phyloP scores from a whole-genome alignment of 2,329 filamentous ascomycete genomes.

The Penicillium sp. region DNA sequence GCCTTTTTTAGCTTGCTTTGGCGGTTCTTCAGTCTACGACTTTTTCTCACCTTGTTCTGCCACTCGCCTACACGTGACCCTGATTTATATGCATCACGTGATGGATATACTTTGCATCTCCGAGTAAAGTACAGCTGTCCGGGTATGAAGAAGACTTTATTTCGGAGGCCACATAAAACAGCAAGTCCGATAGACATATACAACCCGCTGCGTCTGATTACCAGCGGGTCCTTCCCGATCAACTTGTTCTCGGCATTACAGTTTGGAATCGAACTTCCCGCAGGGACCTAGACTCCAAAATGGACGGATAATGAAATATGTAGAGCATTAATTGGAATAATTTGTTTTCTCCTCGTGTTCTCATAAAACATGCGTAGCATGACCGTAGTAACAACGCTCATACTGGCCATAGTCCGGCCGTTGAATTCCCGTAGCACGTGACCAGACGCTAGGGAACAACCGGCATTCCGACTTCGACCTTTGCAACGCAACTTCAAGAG shows the following conservation, averaged over 20 bases:
- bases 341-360: background rate
- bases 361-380: background rate
- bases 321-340: background rate
- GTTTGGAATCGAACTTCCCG: background rate
- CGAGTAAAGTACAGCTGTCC: background rate
- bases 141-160: background rate
- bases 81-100: constrained; percentile 8
- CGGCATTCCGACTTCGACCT: constrained; percentile 38
- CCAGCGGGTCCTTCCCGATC: background rate
- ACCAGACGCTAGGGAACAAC: constrained; percentile 38
- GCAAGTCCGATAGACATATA: background rate
- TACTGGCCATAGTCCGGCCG: constrained; percentile 8
- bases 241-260: background rate
- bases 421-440: constrained; percentile 27
- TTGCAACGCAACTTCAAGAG: constrained; percentile 39
- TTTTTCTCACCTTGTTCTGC: constrained; percentile 4
- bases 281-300: background rate
- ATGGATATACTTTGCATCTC: background rate
- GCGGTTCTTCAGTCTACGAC: background rate
- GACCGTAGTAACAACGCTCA: background rate
- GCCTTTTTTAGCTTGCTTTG: background rate
- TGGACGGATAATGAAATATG: too few relatives aligned
- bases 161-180: background rate
- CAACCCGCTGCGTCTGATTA: background rate
- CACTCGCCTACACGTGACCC: background rate